A percentile compares a stretch with the other conserved stretches of the same genome.
Conservation (phyloP, 495 filamentous ascomycete species). For the Patellaria atrata region DNA sequence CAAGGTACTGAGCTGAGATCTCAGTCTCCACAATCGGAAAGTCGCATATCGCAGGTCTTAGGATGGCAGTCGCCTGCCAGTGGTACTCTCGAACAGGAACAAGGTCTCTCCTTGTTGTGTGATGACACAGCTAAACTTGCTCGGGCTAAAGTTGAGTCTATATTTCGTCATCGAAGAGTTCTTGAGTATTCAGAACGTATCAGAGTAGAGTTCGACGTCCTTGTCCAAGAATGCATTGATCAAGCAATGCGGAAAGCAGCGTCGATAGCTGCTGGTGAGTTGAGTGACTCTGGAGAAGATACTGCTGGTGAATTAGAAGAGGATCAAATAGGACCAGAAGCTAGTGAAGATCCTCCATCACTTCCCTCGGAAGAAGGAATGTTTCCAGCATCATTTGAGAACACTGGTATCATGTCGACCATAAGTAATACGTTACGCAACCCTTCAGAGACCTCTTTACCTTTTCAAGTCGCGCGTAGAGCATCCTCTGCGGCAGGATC, state of each 20-base stretch:
- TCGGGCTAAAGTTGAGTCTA: slow-evolving; percentile 79
- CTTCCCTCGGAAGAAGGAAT: slow-evolving; percentile 30
- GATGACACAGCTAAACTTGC: slow-evolving; percentile 74
- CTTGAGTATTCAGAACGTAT: slow-evolving; percentile 95
- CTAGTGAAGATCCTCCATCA: too few relatives aligned
- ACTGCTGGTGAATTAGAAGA: slow-evolving; percentile 29
- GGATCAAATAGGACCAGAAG: slow-evolving; percentile 28
- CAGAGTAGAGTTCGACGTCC: slow-evolving; percentile 74
- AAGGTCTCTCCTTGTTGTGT: slow-evolving; percentile 74
- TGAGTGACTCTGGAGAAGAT: slow-evolving; percentile 52
- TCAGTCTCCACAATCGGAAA: slow-evolving; percentile 89
- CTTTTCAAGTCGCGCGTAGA: slow-evolving; percentile 29
- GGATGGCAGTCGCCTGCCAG: slow-evolving; percentile 91
- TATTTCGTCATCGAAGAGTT: slow-evolving; percentile 78
- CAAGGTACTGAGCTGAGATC: slow-evolving; percentile 61
- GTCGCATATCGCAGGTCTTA: slow-evolving; percentile 76
- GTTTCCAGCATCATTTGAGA: slow-evolving; percentile 41
- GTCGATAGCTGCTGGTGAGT: slow-evolving; percentile 65
- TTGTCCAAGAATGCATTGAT: slow-evolving; percentile 89
- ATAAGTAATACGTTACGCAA: slow-evolving; percentile 41
- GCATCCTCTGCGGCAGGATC: slow-evolving; percentile 51
- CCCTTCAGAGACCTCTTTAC: slow-evolving; percentile 29
- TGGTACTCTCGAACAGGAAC: slow-evolving; percentile 86
- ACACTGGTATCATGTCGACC: slow-evolving; percentile 40
- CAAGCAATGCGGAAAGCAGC: slow-evolving; percentile 84